Evolutionary conservation across 306 rosid species (phyloP), one percentile per base, ranked within the genome.

Genomic region (Begonia fuchsioides): DNA sequence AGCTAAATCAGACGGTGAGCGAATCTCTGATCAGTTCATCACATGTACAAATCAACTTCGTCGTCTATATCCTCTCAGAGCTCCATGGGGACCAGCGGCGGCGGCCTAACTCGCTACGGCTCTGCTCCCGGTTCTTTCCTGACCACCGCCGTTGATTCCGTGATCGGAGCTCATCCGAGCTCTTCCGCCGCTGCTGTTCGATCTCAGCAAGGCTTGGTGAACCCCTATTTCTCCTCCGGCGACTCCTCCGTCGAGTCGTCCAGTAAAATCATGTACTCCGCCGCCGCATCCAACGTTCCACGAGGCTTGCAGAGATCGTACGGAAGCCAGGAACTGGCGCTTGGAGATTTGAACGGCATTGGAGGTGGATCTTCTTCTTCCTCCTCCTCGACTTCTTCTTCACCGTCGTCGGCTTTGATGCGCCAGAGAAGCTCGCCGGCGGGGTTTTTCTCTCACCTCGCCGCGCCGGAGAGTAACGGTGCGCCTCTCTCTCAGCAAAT

Each of bases 391-490:
- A 52, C 77, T 1, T 13, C 64, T 13, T 58, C 72, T 13, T 68
- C n/a, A n/a, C n/a, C n/a, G n/a, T n/a, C n/a, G n/a, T n/a, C 71
- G 15, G 53, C 77, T 53, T 56, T 86, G 73, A 62, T 82, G 38
- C 81, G 97, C 16, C 98, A 90, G 82, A 73, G 71, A 61, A 90
- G 98, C 72, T 81, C 98, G 3, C 98, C 98, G 12, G 87, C 98
- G 13, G 95, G 87, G 12, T 81, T 90, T 54, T 72, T 78, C 50
- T 52, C 72, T 67, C 82, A 83, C 16, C 75, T 78, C 56, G 46
- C 72, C 19, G 12, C 53, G 17, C 41, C 67, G 8, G 72, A 67
- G 5, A 61, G 49, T 7, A 77, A 53, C 48, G 82, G 82, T 77
- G 65, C n/a, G n/a, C n/a, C 17, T 39, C 39, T 35, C 32, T 12